Evolutionary conservation across 2,329 filamentous ascomycete species (phyloP), one percentile per base, ranked within the genome.

Genomic region (Claviceps humidiphila): DNA sequence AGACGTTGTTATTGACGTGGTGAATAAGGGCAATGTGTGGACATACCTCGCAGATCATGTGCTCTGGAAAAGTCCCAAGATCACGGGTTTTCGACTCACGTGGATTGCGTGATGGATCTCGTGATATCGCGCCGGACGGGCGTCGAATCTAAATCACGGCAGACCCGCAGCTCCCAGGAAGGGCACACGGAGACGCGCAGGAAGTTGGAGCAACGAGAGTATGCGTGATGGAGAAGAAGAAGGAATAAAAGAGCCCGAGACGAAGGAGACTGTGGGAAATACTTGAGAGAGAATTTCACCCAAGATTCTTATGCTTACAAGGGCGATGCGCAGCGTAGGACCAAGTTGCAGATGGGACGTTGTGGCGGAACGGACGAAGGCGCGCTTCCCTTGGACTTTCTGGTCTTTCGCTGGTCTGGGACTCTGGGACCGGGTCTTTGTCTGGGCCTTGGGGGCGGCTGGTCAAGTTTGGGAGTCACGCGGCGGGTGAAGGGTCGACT

Each of bases 1-100:
- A 11, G 50, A 44, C 54, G 55, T 57, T 56, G 54, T 57, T 56
- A 57, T 50, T 52, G 59, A 45, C 42, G 51, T 34, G 24, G 45
- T 24, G 11, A 44, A 16, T 3, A 44, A 43, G 50, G 54, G 42
- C 47, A 59, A 57, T 57, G 55, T 58, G 58, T 59, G 60, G 61
- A 69, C 69, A 68, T 71, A 71, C 70, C 69, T 68, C 58, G 61
- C 61, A 65, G 69, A 72, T 72, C 69, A 71, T 71, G 69, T 72
- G 69, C 68, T 64, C 51, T 61, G 59, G 57, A 57, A 58, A 58
- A 34, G 9, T 57, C 56, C 55, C 59, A 63, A 68, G 66, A 72
- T 72, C 69, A 72, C 69, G 69, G 70, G 69, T 68, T 68, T 65
- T 56, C 58, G 59, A 61, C 67, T 71, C 69, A 71, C 69, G 69